phyloP scores from a whole-genome alignment of 1,284 basidiomycete genomes.

The Ganoderma lingzhi region DNA sequence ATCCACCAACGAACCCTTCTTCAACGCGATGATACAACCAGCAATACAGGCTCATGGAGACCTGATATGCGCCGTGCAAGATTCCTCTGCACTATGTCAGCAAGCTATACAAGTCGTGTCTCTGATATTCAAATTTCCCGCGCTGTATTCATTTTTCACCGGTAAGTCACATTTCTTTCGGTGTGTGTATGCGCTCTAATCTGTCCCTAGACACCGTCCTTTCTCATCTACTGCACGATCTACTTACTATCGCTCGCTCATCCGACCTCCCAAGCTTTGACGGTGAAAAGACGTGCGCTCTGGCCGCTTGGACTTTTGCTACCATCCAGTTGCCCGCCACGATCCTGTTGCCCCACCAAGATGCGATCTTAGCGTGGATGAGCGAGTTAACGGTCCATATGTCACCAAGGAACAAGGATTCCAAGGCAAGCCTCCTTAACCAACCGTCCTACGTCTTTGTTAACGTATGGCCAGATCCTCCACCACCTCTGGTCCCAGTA shows the following conservation, averaged over 20 bases:
- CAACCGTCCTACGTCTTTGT: neutral
- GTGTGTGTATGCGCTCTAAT: constrained; percentile 18
- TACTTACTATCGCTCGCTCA: constrained; percentile 45
- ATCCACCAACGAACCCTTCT: constrained; percentile 6
- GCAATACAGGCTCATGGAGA: constrained; percentile 39
- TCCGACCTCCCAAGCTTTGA: constrained; percentile 49
- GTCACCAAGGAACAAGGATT: constrained; percentile 12
- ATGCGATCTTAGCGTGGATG: constrained; percentile 44
- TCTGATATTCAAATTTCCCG: constrained; percentile 53
- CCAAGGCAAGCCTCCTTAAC: constrained; percentile 55
- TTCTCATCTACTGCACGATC: constrained; percentile 48
- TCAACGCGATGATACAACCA: constrained; percentile 25
- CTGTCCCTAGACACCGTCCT: constrained; percentile 49
- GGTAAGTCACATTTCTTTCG: constrained; percentile 45
- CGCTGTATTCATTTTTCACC: constrained; percentile 53
- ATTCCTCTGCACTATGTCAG: constrained; percentile 54
- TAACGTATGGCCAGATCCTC: constrained; percentile 45
- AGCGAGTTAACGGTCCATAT: constrained; percentile 41
- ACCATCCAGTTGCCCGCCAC: constrained; percentile 53
- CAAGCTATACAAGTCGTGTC: constrained; percentile 58
- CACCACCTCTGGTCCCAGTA: constrained; percentile 46
- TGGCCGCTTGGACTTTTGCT: constrained; percentile 58
- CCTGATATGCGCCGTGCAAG: constrained; percentile 49
- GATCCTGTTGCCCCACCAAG: constrained; percentile 43
- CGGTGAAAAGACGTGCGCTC: constrained; percentile 52